A percentile compares a stretch with the other conserved stretches of the same genome.
phyloP scores from a whole-genome alignment of 2,329 filamentous ascomycete genomes.

The Monilinia vaccinii-corymbosi region DNA sequence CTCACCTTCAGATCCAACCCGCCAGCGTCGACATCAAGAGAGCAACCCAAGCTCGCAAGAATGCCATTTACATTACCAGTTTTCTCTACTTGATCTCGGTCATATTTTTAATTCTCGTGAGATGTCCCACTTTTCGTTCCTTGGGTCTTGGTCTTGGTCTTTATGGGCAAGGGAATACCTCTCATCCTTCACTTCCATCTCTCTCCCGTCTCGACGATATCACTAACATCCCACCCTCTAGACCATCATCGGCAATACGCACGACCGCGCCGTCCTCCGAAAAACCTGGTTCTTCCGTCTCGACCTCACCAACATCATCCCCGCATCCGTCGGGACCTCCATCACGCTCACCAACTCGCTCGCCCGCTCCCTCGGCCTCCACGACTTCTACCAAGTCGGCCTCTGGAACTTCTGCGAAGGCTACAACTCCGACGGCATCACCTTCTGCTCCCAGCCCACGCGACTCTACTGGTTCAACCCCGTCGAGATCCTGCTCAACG shows the following conservation, averaged over 20 bases:
- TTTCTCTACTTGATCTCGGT: conserved; percentile 65
- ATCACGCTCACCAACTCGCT: conserved; percentile 84
- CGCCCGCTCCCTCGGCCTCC: conserved; percentile 73
- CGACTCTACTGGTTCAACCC: conserved; percentile 87
- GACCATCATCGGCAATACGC: conserved; percentile 65
- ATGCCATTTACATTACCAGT: conserved; percentile 51
- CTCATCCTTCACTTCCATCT: background rate
- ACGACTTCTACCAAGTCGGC: conserved; percentile 91
- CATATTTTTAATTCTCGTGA: conserved; percentile 70
- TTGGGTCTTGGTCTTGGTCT: too few relatives aligned
- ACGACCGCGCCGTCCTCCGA: conserved; percentile 50
- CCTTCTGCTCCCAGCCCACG: conserved; percentile 61
- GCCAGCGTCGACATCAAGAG: conserved; percentile 33
- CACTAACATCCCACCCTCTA: conserved; percentile 15
- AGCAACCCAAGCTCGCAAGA: conserved; percentile 42
- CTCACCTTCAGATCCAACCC: conserved; percentile 5
- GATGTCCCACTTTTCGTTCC: conserved; percentile 11
- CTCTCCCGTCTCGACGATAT: background rate
- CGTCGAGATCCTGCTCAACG: conserved; percentile 67
- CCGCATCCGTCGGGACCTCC: conserved; percentile 19
- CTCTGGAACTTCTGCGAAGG: conserved; percentile 91
- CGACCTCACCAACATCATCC: conserved; percentile 64
- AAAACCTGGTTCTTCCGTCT: conserved; percentile 79
- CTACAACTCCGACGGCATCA: conserved; percentile 65
- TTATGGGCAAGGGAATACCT: too few relatives aligned